phyloP scores from a whole-genome alignment of 1,139 yeast species.

The Blastobotrys persicus region DNA sequence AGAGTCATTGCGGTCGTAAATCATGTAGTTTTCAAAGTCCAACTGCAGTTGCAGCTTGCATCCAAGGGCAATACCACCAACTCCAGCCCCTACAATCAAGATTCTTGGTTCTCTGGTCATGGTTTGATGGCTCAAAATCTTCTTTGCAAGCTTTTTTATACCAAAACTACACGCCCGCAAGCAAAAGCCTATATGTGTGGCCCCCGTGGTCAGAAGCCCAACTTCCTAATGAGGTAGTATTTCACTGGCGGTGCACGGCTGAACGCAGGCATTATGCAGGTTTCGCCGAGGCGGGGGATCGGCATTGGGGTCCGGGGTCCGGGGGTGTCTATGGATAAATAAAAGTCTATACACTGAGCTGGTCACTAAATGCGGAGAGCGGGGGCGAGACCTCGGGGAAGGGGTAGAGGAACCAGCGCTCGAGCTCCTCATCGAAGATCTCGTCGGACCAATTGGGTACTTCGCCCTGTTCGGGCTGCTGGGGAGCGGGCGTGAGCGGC shows the following conservation, averaged over 20 bases:
- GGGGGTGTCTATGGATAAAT: too few relatives aligned
- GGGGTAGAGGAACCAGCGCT: constrained; percentile 13
- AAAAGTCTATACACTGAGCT: not conserved
- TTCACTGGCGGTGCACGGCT: not conserved
- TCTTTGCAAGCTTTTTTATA: too few relatives aligned
- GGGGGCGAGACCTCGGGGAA: constrained; percentile 10
- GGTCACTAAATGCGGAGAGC: not conserved
- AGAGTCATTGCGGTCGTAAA: constrained; percentile 33
- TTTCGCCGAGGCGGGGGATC: not conserved
- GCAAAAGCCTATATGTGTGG: not conserved
- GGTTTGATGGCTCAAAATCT: not conserved
- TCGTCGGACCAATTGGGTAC: constrained; percentile 4
- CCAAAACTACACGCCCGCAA: not conserved
- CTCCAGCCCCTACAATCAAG: constrained; percentile 41
- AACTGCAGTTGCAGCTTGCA: constrained; percentile 32
- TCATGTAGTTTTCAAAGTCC: constrained; percentile 40
- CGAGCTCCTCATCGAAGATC: constrained; percentile 11
- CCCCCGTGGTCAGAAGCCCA: too few relatives aligned
- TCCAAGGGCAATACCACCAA: constrained; percentile 36
- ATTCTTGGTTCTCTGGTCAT: constrained; percentile 21
- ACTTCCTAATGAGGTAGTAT: too few relatives aligned
- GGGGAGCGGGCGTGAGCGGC: not conserved
- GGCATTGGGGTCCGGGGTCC: too few relatives aligned
- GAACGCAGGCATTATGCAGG: not conserved
- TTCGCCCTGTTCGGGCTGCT: not conserved